Conservation (phyloP, 495 filamentous ascomycete genomes). For the Tuber microsphaerosporum region DNA sequence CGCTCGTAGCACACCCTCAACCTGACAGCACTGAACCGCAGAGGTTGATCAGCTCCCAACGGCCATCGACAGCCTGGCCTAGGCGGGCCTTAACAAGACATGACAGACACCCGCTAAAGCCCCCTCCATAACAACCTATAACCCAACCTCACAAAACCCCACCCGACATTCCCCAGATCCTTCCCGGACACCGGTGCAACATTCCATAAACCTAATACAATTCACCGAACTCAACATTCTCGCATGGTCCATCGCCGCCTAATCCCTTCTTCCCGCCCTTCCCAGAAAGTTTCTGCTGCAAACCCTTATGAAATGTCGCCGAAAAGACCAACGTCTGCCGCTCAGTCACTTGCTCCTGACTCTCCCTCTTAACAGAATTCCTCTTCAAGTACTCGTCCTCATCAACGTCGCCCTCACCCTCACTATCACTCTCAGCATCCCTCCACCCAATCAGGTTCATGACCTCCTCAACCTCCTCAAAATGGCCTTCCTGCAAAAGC, state of each 20-base stretch:
- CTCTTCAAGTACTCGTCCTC: slow-evolving; percentile 32
- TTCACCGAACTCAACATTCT: background rate
- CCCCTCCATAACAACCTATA: background rate
- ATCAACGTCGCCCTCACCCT: slow-evolving; percentile 24
- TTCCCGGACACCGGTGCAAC: no score
- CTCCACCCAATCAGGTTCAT: slow-evolving; percentile 63
- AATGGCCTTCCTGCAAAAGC: slow-evolving; percentile 84
- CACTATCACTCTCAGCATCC: slow-evolving; percentile 44
- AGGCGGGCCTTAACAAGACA: background rate
- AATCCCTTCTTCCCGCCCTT: slow-evolving; percentile 51
- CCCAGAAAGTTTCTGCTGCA: slow-evolving; percentile 83
- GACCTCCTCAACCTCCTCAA: slow-evolving; percentile 86
- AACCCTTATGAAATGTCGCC: slow-evolving; percentile 80
- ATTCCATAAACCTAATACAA: background rate
- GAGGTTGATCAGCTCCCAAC: background rate
- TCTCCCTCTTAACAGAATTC: slow-evolving; percentile 14
- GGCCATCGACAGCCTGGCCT: background rate
- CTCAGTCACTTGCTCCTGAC: slow-evolving; percentile 26
- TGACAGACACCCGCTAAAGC: background rate
- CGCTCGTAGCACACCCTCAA: no score
- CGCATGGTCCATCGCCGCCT: slow-evolving; percentile 46
- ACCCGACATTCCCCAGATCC: background rate
- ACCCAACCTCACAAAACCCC: background rate
- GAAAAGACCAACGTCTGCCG: slow-evolving; percentile 94
- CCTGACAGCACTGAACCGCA: no score